Conservation (phyloP, 176 grass and related monocot species). For the Leersia perrieri region DNA sequence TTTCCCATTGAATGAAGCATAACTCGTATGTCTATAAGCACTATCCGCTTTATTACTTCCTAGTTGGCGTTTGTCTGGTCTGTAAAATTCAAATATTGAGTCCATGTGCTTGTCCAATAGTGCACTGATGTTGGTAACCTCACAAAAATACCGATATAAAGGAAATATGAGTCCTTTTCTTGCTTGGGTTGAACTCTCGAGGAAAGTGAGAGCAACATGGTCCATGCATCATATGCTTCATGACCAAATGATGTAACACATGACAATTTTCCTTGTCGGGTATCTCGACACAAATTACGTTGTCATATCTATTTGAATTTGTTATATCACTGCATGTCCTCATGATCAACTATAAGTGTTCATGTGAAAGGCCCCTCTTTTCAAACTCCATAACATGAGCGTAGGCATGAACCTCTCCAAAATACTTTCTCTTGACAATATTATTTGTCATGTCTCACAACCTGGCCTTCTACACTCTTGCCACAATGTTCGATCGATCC, state of each 20-base stretch:
- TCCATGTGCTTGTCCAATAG: too few relatives aligned
- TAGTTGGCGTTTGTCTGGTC: too few relatives aligned
- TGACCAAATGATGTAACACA: neutral
- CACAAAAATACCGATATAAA: too few relatives aligned
- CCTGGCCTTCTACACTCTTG: neutral
- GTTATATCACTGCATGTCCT: neutral
- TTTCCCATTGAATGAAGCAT: too few relatives aligned
- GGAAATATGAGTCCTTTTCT: neutral
- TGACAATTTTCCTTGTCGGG: neutral
- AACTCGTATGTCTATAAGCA: too few relatives aligned
- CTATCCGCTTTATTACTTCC: too few relatives aligned
- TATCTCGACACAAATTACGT: slow-evolving; percentile 12
- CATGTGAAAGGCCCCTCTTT: slow-evolving; percentile 6
- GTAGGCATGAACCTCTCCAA: too few relatives aligned
- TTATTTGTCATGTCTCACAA: neutral
- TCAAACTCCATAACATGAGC: neutral
- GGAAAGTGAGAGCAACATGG: neutral
- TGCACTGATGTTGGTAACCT: too few relatives aligned
- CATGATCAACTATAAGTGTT: slow-evolving; percentile 9
- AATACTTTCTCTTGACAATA: neutral
- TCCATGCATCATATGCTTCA: neutral
- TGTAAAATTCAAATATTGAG: too few relatives aligned
- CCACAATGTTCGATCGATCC: neutral
- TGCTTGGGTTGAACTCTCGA: neutral
- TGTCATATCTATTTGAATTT: neutral